These are phyloP conservation scores for Salix udensis DNA, from an alignment of 345 rosid genomes.

Conservation along the genomic window DNA sequence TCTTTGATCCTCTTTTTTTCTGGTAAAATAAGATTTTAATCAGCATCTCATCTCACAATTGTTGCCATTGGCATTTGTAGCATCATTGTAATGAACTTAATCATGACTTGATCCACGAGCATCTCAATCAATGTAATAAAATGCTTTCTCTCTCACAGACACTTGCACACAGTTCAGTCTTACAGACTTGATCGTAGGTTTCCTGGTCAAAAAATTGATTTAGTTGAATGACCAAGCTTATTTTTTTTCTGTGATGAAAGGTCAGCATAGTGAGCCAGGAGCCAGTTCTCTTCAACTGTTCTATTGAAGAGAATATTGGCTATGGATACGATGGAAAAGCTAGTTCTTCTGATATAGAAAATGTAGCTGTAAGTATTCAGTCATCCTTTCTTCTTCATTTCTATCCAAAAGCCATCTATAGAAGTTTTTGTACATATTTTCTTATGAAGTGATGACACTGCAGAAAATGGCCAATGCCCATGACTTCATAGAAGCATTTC, in stretches of 20 bases:
- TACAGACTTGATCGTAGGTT: not conserved
- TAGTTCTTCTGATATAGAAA: conserved; percentile 50
- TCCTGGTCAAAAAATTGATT: not conserved
- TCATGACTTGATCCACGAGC: not conserved
- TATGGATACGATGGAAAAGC: conserved; percentile 71
- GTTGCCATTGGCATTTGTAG: too few species aligned
- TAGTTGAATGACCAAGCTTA: not conserved
- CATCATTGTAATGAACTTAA: too few species aligned
- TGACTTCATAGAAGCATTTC: conserved; percentile 74
- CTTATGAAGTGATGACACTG: conserved; percentile 10
- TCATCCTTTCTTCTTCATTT: not conserved
- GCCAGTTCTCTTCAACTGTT: conserved; percentile 73
- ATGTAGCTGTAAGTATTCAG: conserved; percentile 59
- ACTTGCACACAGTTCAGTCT: too few species aligned
- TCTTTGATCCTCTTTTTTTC: too few species aligned
- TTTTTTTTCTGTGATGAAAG: conserved; percentile 30
- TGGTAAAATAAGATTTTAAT: too few species aligned
- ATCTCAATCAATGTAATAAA: too few species aligned
- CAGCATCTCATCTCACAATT: too few species aligned
- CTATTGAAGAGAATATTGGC: conserved; percentile 57
- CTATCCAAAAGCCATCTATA: not conserved
- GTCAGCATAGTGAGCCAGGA: conserved; percentile 96
- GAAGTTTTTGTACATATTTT: not conserved
- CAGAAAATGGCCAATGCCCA: conserved; percentile 98
- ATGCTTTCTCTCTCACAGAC: too few species aligned